Conservation (phyloP, 1,139 yeast genomes). For the Tardiomyces digboiensis region DNA sequence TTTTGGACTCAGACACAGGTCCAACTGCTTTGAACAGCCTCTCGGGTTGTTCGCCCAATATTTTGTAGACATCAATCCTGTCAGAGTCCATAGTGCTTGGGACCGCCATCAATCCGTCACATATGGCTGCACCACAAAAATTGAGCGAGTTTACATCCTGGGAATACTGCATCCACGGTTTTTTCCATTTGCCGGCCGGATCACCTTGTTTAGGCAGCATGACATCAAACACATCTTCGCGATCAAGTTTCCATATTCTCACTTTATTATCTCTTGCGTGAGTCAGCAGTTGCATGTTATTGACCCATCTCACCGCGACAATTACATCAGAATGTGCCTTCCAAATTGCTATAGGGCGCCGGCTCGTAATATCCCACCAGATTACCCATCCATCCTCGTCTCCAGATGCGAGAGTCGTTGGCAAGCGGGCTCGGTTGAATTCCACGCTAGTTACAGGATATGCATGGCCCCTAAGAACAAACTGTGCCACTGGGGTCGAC, state of each 20-base stretch:
- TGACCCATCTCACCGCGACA: background rate
- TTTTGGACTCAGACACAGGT: constrained; percentile 4
- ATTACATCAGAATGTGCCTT: constrained; percentile 25
- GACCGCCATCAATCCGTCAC: constrained; percentile 20
- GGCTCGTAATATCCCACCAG: constrained; percentile 27
- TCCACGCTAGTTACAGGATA: constrained; percentile 18
- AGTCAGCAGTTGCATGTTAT: constrained; percentile 20
- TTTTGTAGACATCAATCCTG: constrained; percentile 24
- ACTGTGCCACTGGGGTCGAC: constrained; percentile 2
- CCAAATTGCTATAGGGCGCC: constrained; percentile 29
- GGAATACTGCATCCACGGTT: constrained; percentile 26
- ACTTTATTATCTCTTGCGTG: constrained; percentile 32
- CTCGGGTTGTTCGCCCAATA: constrained; percentile 8
- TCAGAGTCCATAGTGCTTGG: constrained; percentile 31
- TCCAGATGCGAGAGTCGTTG: constrained; percentile 17
- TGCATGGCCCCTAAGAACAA: constrained; percentile 22
- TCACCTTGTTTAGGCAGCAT: constrained; percentile 6
- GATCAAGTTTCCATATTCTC: constrained; percentile 14
- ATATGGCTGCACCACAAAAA: constrained; percentile 27
- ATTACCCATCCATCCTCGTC: constrained; percentile 32
- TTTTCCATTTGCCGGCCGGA: constrained; percentile 13
- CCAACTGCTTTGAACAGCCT: constrained; percentile 12
- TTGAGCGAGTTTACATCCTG: constrained; percentile 32
- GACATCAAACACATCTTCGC: constrained; percentile 7
- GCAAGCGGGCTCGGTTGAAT: constrained; percentile 11